Conservation (phyloP, 2,329 filamentous ascomycete genomes). For the Macroventuria anomochaeta region DNA sequence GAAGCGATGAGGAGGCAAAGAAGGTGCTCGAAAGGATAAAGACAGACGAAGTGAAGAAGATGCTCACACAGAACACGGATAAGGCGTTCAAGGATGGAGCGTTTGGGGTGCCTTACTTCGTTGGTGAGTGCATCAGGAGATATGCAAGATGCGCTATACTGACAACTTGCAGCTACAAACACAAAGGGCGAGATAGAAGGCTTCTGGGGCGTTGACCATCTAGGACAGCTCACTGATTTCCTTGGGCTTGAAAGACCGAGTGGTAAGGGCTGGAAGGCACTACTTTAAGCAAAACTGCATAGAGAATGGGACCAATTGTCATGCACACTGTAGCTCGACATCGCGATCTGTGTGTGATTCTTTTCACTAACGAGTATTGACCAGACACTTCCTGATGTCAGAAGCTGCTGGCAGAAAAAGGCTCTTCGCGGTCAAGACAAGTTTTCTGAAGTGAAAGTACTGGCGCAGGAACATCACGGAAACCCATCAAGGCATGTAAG, state of each 20-base stretch:
- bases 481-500: not conserved
- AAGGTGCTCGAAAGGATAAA: constrained; percentile 50
- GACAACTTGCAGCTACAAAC: constrained; percentile 56
- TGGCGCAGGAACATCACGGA: no score
- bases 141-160: not conserved
- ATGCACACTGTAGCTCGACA: no score
- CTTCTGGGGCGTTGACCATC: constrained; percentile 68
- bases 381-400: no score
- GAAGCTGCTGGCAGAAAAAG: no score
- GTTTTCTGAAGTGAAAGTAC: no score
- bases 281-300: constrained; percentile 37
- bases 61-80: constrained; percentile 58
- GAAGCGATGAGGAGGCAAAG: constrained; percentile 53
- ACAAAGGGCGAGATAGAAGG: constrained; percentile 59
- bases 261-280: constrained; percentile 47
- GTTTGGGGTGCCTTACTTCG: constrained; percentile 68
- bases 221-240: constrained; percentile 62
- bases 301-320: not conserved
- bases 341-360: no score
- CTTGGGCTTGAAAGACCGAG: constrained; percentile 56
- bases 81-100: constrained; percentile 60
- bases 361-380: no score
- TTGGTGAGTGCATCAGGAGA: constrained; percentile 38
- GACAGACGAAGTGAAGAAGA: constrained; percentile 55
- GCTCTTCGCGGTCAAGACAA: no score